Evolutionary conservation across 352 stramenopile genomes (phyloP), one percentile per base, ranked within the genome.

Genomic region (Pythium myriotylum): DNA sequence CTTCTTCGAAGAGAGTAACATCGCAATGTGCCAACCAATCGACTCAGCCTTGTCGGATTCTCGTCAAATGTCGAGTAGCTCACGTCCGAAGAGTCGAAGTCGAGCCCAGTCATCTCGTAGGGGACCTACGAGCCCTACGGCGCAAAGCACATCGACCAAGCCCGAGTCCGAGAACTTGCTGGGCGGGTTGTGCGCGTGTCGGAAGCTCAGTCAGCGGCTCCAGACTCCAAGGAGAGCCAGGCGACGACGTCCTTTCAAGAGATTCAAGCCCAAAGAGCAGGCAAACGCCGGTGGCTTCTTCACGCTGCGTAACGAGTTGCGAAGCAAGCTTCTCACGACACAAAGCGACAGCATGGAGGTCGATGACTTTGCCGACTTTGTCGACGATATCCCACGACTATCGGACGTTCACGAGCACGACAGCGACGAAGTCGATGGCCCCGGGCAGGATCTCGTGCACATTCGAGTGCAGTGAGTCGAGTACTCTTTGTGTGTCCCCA

Each of bases 1-100:
- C 35, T 86, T 77, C 46, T 76, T 85, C 24, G 74, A 84, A 22
- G 70, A 76, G 20, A 65, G 73, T 17, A 70, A 67, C 29, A 73
- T 81, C 45, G 50, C 33, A 37, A 45, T 77, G 29, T 71, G 62
- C 41, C 70, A 79, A 46, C 70, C 47, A 22, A 1, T 54, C 14
- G 29, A 54, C 26, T 5, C 47, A 8, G 8, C 19, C 12, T n/a
- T 22, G 24, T 39, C 46, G 4, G 23, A n/a, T n/a, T n/a, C n/a
- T n/a, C n/a, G n/a, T n/a, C n/a, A n/a, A n/a, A n/a, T n/a, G n/a
- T n/a, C n/a, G n/a, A n/a, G n/a, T n/a, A n/a, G n/a, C n/a, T n/a
- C n/a, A n/a, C n/a, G n/a, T n/a, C n/a, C n/a, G n/a, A n/a, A n/a
- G n/a, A n/a, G n/a, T n/a, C n/a, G n/a, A n/a, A n/a, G n/a, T n/a